A percentile compares a stretch with the other conserved stretches of the same genome.
Conservation (phyloP, 768 basidiomycete species). For the Candolleomyces aberdarensis region DNA sequence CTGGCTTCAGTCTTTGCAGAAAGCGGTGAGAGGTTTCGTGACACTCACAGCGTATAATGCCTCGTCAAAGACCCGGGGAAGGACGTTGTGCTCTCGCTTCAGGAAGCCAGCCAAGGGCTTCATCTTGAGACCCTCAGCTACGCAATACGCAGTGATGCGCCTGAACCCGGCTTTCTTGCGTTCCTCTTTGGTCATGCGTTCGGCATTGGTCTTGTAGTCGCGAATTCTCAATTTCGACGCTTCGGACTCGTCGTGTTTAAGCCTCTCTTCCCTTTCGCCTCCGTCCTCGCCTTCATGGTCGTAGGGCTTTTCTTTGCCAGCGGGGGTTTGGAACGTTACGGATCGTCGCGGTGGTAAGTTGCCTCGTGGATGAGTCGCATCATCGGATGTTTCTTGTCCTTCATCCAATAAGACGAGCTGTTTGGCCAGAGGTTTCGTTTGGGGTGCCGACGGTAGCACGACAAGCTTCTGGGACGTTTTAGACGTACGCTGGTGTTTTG, state of each 20-base stretch:
- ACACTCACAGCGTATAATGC: conserved; percentile 83
- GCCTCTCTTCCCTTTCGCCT: too few relatives aligned
- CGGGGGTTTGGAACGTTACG: neutral
- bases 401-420: conserved; percentile 8
- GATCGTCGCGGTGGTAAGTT: neutral
- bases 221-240: conserved; percentile 51
- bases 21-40: conserved; percentile 1
- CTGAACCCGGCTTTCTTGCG: conserved; percentile 77
- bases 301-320: neutral
- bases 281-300: neutral
- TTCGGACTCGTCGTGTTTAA: neutral
- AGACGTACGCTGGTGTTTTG: conserved; percentile 73
- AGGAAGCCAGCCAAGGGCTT: conserved; percentile 81
- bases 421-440: conserved; percentile 62
- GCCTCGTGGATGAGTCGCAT: conserved; percentile 1
- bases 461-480: conserved; percentile 93
- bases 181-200: conserved; percentile 86
- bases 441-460: conserved; percentile 84
- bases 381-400: conserved; percentile 7
- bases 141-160: conserved; percentile 85
- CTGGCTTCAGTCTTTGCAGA: neutral
- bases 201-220: conserved; percentile 82
- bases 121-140: conserved; percentile 83
- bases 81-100: conserved; percentile 92
- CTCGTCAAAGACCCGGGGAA: conserved; percentile 86